These are phyloP conservation scores for Entonaema liquescens DNA, from an alignment of 495 filamentous ascomycete genomes.

Conservation along the genomic window DNA sequence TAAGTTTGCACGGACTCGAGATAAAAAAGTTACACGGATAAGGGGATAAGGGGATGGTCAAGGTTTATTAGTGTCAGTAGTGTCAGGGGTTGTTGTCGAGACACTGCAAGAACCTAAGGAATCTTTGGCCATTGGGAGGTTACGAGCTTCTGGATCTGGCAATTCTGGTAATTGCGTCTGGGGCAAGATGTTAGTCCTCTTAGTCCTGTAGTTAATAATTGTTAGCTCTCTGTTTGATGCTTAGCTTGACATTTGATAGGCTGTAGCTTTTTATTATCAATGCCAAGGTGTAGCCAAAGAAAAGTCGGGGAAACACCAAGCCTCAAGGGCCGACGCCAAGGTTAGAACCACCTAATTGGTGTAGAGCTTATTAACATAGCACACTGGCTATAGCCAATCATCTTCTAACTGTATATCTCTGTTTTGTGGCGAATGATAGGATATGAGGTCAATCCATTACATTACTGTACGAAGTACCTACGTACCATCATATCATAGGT, in stretches of 20 bases:
- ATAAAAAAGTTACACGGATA: constrained; percentile 18
- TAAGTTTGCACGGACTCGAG: constrained; percentile 12
- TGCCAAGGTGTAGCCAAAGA: constrained; percentile 25
- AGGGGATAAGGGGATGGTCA: constrained; percentile 9
- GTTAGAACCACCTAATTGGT: constrained; percentile 15
- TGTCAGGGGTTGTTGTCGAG: neutral
- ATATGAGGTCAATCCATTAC: too few relatives aligned
- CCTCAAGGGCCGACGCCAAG: constrained; percentile 17
- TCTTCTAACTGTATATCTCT: constrained; percentile 18
- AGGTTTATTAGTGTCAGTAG: constrained; percentile 4
- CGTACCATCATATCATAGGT: too few relatives aligned
- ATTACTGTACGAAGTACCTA: neutral
- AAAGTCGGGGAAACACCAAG: constrained; percentile 3
- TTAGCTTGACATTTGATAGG: constrained; percentile 19
- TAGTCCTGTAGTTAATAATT: neutral
- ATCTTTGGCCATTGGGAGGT: neutral
- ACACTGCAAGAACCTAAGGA: too few relatives aligned
- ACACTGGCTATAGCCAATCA: constrained; percentile 30
- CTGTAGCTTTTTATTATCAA: constrained; percentile 11
- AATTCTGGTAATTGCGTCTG: constrained; percentile 1
- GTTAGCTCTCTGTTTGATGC: neutral
- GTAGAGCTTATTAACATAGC: constrained; percentile 15
- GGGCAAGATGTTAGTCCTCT: constrained; percentile 9
- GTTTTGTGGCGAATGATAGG: neutral
- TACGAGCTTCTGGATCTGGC: constrained; percentile 30